Percentiles rank a stretch among this genome's conserved stretches.
Evolutionary conservation across 768 basidiomycete species (phyloP).

Genomic region (Tulasnella sp.): DNA sequence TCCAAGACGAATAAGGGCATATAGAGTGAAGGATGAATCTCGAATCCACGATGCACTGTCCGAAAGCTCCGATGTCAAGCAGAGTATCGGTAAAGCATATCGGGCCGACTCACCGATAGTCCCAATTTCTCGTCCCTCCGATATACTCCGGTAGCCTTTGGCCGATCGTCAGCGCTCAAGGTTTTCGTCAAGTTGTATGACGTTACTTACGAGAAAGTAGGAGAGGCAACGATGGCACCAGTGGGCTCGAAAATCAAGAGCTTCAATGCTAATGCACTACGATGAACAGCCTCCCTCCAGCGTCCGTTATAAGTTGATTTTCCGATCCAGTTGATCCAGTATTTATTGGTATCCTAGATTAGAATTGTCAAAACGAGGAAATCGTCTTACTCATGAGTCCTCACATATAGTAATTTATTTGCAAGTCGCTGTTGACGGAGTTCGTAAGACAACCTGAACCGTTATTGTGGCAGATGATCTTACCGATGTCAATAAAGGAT

Average conservation of each 20-base stretch:
- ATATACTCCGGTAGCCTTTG: conserved; percentile 65
- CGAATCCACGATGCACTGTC: conserved; percentile 75
- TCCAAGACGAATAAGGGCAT: conserved; percentile 84
- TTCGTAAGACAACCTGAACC: conserved; percentile 16
- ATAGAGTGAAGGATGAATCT: conserved; percentile 92
- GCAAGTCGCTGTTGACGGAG: background rate
- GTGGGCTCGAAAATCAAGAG: conserved; percentile 88
- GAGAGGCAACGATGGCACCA: conserved; percentile 87
- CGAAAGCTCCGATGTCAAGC: conserved; percentile 1
- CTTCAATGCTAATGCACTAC: conserved; percentile 88
- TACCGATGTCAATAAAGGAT: conserved; percentile 4
- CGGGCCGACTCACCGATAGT: conserved; percentile 41
- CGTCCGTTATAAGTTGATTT: conserved; percentile 79
- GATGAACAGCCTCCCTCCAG: conserved; percentile 91
- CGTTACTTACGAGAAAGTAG: conserved; percentile 56
- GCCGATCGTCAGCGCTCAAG: background rate
- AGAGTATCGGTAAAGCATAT: background rate
- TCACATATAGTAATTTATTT: background rate
- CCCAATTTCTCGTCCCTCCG: conserved; percentile 83
- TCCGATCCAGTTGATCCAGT: conserved; percentile 86
- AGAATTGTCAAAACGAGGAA: conserved; percentile 15
- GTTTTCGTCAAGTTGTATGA: background rate
- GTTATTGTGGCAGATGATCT: conserved; percentile 1
- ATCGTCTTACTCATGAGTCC: background rate
- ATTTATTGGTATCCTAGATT: conserved; percentile 52